A percentile compares a stretch with the other conserved stretches of the same genome.
Conservation (phyloP, 1,284 basidiomycete genomes). For the Leccinum discolor region DNA sequence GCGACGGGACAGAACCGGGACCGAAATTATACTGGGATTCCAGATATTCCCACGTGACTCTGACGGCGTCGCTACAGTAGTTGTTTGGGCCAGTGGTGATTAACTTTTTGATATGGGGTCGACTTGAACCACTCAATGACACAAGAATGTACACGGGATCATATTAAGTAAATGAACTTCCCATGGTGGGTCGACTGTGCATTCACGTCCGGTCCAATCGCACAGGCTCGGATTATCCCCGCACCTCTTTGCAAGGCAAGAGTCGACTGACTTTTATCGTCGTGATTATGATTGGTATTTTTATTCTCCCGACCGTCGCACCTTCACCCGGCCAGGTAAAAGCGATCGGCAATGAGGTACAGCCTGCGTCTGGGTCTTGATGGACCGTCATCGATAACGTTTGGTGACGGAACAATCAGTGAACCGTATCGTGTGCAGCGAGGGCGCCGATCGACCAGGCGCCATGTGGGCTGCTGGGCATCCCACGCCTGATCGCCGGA, state of each 20-base stretch:
- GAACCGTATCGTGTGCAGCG: too few relatives aligned
- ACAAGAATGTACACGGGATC: background rate
- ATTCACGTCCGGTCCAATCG: background rate
- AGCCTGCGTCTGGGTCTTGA: too few relatives aligned
- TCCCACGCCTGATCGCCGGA: too few relatives aligned
- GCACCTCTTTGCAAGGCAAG: constrained; percentile 5
- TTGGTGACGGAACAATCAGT: too few relatives aligned
- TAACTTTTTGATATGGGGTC: background rate
- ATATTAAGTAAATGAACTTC: background rate
- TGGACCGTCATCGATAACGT: too few relatives aligned
- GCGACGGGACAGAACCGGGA: background rate
- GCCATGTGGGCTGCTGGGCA: too few relatives aligned
- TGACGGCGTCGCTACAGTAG: background rate
- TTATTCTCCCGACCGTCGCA: background rate
- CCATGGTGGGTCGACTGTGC: background rate
- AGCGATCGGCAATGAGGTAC: constrained; percentile 5
- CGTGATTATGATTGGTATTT: background rate
- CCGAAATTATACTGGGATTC: background rate
- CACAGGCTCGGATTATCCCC: background rate
- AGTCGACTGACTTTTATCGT: background rate
- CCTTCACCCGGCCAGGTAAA: background rate
- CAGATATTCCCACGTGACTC: background rate
- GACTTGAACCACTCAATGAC: background rate
- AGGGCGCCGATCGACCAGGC: too few relatives aligned
- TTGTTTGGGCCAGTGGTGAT: background rate